Percentiles rank a stretch among this genome's conserved stretches.
These are phyloP conservation scores for Pichia sp. DNA, from an alignment of 1,139 yeast species.

Conservation along the genomic window DNA sequence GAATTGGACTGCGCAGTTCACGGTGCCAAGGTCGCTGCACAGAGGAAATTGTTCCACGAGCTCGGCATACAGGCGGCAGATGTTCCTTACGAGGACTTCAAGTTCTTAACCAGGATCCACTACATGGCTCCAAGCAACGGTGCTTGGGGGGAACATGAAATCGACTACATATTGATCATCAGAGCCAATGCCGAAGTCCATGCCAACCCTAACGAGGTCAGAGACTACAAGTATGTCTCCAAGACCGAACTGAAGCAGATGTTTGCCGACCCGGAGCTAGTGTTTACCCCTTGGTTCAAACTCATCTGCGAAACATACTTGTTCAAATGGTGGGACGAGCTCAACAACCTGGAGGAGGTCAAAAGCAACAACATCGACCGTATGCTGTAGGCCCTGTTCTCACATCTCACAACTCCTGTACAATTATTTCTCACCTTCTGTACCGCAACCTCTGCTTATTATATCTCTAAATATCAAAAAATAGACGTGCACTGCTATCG, in stretches of 20 bases:
- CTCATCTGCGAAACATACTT: conserved; percentile 86
- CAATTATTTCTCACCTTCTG: not conserved
- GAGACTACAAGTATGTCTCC: conserved; percentile 71
- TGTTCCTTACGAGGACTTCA: conserved; percentile 65
- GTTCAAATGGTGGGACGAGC: conserved; percentile 89
- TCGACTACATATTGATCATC: conserved; percentile 86
- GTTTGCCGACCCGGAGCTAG: conserved; percentile 60
- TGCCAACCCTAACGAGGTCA: conserved; percentile 74
- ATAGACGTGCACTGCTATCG: no score
- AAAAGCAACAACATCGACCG: conserved; percentile 46
- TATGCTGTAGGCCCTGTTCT: conserved; percentile 31
- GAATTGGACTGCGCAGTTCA: conserved; percentile 51
- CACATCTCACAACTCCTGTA: not conserved
- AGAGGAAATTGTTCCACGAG: conserved; percentile 87
- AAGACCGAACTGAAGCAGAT: conserved; percentile 64
- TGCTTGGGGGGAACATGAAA: conserved; percentile 97
- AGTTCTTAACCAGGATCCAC: conserved; percentile 88
- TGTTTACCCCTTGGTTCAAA: conserved; percentile 97
- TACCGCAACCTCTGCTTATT: not conserved
- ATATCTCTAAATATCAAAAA: no score
- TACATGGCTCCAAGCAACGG: conserved; percentile 83
- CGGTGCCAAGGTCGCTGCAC: conserved; percentile 88
- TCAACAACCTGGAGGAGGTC: conserved; percentile 51
- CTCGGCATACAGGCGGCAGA: conserved; percentile 64
- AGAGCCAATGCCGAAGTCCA: conserved; percentile 52